Evolutionary conservation across 169 alveolate species (phyloP).

Genomic region (Cryptosporidium andersoni): DNA sequence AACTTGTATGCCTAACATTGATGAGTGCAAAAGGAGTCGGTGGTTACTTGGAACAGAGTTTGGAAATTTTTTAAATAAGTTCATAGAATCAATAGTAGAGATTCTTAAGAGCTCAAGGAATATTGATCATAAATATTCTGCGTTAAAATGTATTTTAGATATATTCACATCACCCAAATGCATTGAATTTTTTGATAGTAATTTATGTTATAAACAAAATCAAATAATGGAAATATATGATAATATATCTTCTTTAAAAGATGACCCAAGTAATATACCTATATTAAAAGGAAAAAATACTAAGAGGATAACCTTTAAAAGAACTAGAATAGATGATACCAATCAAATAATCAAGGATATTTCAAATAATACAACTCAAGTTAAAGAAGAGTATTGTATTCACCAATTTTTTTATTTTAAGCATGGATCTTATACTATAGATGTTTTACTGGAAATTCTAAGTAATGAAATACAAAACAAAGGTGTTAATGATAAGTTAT

Average conservation of each 20-base stretch:
- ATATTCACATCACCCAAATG: constrained; percentile 14
- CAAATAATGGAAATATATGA: not conserved
- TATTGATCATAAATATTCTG: constrained; percentile 8
- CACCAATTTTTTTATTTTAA: constrained; percentile 22
- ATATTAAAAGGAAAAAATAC: not conserved
- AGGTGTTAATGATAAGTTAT: not conserved
- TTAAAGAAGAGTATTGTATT: constrained; percentile 3
- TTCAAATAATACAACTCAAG: not conserved
- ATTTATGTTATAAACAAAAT: not conserved
- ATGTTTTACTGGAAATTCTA: constrained; percentile 24
- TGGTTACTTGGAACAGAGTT: constrained; percentile 18
- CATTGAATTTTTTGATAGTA: not conserved
- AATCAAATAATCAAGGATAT: not conserved
- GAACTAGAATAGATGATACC: constrained; percentile 4
- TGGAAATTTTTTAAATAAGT: constrained; percentile 18
- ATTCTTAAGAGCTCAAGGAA: constrained; percentile 15
- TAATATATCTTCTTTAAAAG: not conserved
- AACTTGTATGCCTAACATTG: not conserved
- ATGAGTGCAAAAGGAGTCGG: not conserved
- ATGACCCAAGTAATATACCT: not conserved
- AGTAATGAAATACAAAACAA: constrained; percentile 9
- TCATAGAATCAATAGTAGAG: constrained; percentile 46
- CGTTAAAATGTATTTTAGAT: constrained; percentile 28
- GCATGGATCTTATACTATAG: constrained; percentile 31
- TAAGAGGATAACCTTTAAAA: constrained; percentile 37